phyloP scores from a whole-genome alignment of 2,329 filamentous ascomycete species.

The Zelopaecilomyces penicillatus region DNA sequence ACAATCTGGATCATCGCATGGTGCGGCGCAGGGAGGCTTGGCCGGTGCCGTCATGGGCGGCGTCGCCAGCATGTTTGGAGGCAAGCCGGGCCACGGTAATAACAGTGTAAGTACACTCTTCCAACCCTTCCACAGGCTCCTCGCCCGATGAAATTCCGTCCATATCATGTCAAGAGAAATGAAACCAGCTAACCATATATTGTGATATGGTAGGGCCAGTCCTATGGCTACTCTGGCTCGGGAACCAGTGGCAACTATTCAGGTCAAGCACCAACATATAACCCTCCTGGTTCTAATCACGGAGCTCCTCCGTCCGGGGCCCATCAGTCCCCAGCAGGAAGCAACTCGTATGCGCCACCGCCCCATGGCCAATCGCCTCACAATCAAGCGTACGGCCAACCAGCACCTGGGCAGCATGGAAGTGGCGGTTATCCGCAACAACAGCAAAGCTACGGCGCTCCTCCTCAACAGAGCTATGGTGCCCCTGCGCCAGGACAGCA shows the following conservation, averaged over 20 bases:
- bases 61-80: conserved; percentile 45
- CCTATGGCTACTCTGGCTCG: conserved; percentile 55
- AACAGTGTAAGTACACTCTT: conserved; percentile 18
- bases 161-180: not conserved
- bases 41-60: conserved; percentile 47
- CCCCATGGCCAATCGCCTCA: conserved; percentile 13
- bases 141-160: too few species aligned
- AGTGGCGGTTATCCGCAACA: conserved; percentile 12
- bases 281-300: conserved; percentile 22
- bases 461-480: conserved; percentile 14
- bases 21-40: conserved; percentile 37
- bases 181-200: conserved; percentile 7
- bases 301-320: conserved; percentile 15
- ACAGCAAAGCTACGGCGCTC: conserved; percentile 15
- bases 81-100: conserved; percentile 31
- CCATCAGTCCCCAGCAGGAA: conserved; percentile 11
- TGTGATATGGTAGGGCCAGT: conserved; percentile 34
- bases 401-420: conserved; percentile 14
- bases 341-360: conserved; percentile 11
- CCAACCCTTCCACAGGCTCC: not conserved
- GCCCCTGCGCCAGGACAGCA: conserved; percentile 9
- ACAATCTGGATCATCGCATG: conserved; percentile 28
- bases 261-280: conserved; percentile 49
- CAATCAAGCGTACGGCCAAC: conserved; percentile 14
- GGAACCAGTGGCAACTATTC: conserved; percentile 49